Evolutionary conservation across 768 basidiomycete species (phyloP).

Genomic region (Lactarius vividus): DNA sequence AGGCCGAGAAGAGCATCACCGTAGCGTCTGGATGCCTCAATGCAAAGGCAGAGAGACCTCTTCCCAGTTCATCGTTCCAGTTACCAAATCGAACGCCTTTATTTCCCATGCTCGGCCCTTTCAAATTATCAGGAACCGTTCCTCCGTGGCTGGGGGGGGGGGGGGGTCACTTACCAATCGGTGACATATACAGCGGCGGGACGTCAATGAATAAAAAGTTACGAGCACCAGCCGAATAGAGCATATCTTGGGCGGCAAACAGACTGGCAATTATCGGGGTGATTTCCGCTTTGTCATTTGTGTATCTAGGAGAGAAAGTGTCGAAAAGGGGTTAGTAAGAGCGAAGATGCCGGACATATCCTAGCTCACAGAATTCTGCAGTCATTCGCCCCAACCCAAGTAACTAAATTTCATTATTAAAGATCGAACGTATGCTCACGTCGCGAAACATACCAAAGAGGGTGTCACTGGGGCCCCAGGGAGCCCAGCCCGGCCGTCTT

Average conservation of each 20-base stretch:
- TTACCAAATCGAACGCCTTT: constrained; percentile 19
- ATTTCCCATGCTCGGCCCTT: constrained; percentile 17
- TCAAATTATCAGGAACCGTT: neutral
- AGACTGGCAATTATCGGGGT: constrained; percentile 31
- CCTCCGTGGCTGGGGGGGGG: neutral
- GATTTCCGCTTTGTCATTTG: constrained; percentile 18
- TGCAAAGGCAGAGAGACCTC: constrained; percentile 26
- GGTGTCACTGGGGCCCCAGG: constrained; percentile 44
- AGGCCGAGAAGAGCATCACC: constrained; percentile 30
- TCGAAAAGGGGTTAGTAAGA: constrained; percentile 31
- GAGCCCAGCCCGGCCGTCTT: constrained; percentile 37
- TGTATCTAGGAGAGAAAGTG: constrained; percentile 3
- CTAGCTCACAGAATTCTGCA: constrained; percentile 33
- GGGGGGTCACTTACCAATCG: constrained; percentile 33
- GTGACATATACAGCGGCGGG: constrained; percentile 48
- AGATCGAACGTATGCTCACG: neutral
- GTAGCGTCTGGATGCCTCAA: constrained; percentile 30
- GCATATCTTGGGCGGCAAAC: constrained; percentile 42
- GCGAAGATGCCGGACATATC: constrained; percentile 11
- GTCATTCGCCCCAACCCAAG: constrained; percentile 63
- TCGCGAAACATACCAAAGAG: constrained; percentile 44
- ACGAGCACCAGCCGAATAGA: constrained; percentile 45
- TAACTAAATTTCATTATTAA: constrained; percentile 38
- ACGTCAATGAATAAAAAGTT: constrained; percentile 58
- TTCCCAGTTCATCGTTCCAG: constrained; percentile 23